Base-by-base conservation (phyloP, 108 stramenopile genomes). In the Parmales sp. region DNA sequence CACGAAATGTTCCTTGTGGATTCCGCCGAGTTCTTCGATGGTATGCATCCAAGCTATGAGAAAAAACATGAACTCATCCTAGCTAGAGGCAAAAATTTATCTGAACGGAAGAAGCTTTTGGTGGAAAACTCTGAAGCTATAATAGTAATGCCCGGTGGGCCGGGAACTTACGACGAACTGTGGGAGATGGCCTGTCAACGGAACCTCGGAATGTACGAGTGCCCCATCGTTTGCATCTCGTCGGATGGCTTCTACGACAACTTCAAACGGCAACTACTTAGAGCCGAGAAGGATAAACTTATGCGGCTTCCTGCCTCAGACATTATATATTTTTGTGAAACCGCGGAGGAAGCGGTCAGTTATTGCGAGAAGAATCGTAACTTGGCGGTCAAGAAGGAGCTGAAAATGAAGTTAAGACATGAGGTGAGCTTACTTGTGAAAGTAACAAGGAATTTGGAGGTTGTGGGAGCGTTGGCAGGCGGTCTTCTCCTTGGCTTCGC, bases 101-200 rank as follows among this genome's bases (percentile, higher is more conserved):
- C 87, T 65, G 86, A 92, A 70, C 77, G 94, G 45, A 95, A 95
- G 74, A 45, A 76, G 50, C 64, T 87, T 31, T 74, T 95, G 63
- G 87, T 92, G 2, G 76, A 91, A 38, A 80, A 78, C 38, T 77
- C 86, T 1, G 87, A 92, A 64, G 90, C 78, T 1, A 72, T 98
- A 39, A 79, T 95, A 16, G 95, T 95, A 0, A 63, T 95, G 66
- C 97, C 97, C 16, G 97, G 97, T 6, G 97, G 97, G 3, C 88
- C 92, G 5, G 92, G 92, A 37, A 93, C 92, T 1, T 93, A 86
- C 84, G 92, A 93, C 71, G 92, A 91, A 72, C 72, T 85, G 63
- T 39, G 77, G 66, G 63, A 45, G 8, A 20, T 60, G 46, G 46
- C 23, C 11, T 48, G 22, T n/a, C 46, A 48, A 18, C 46, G 46